Percentiles rank a stretch among this genome's conserved stretches.
These are phyloP conservation scores for Ogataea hybrid DNA, from an alignment of 1,139 yeast genomes.

Conservation along the genomic window DNA sequence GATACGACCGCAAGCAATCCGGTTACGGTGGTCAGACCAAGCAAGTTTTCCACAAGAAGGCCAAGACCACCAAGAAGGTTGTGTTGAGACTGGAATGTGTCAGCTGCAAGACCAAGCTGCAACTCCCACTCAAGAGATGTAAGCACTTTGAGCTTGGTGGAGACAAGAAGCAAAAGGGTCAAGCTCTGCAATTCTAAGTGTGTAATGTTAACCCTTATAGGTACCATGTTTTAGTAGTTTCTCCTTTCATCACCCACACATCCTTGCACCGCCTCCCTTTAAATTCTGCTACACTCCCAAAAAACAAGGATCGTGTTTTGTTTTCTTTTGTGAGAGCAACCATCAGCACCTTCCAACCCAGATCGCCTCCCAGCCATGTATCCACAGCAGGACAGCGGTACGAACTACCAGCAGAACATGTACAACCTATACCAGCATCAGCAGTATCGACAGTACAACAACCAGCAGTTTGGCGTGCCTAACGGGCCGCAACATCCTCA, in stretches of 20 bases:
- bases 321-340: conserved; percentile 9
- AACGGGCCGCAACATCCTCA: conserved; percentile 9
- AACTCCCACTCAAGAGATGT: conserved; percentile 98
- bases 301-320: conserved; percentile 14
- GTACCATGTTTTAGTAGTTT: not conserved
- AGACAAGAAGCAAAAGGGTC: conserved; percentile 99
- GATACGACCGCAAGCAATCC: conserved; percentile 99
- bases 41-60: conserved; percentile 99
- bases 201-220: conserved; percentile 9
- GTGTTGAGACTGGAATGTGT: conserved; percentile 99
- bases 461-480: conserved; percentile 7
- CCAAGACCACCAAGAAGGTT: conserved; percentile 99
- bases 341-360: not conserved
- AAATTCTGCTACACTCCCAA: not conserved
- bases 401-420: conserved; percentile 13
- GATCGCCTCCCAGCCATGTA: conserved; percentile 7
- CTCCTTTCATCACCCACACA: not conserved
- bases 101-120: conserved; percentile 98
- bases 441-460: conserved; percentile 15
- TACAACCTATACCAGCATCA: conserved; percentile 14
- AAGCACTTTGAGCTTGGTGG: conserved; percentile 99
- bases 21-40: conserved; percentile 99
- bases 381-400: conserved; percentile 10
- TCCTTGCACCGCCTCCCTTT: conserved; percentile 4
- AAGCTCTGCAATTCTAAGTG: conserved; percentile 37